Conservation (phyloP, 257 asterid species). For the Cordia subcordata region DNA sequence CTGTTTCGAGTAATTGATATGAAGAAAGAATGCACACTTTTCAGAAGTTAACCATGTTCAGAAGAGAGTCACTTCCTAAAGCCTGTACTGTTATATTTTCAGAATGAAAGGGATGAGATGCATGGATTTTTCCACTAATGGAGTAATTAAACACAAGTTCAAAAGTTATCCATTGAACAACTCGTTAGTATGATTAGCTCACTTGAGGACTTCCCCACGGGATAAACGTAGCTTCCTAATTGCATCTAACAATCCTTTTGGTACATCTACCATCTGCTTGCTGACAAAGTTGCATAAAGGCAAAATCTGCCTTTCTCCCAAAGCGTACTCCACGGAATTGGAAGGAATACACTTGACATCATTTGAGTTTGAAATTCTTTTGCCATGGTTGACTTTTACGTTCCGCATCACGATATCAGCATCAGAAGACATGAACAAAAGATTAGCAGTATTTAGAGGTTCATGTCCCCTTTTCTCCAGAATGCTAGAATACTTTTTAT, state of each 20-base stretch:
- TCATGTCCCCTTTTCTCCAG: constrained; percentile 10
- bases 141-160: no score
- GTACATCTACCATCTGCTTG: constrained; percentile 12
- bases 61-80: no score
- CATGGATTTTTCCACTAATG: no score
- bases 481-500: constrained; percentile 7
- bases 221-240: constrained; percentile 63
- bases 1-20: no score
- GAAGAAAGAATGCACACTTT: background rate
- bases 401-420: constrained; percentile 11
- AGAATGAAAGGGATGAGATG: no score
- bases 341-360: constrained; percentile 19
- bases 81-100: no score
- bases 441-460: constrained; percentile 1
- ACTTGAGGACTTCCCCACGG: constrained; percentile 72
- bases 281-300: constrained; percentile 16
- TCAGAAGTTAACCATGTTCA: background rate
- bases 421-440: background rate
- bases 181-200: constrained; percentile 6
- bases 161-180: no score
- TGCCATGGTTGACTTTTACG: constrained; percentile 17
- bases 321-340: constrained; percentile 14
- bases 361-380: constrained; percentile 22
- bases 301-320: constrained; percentile 3
- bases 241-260: constrained; percentile 46